Evolutionary conservation across 2,329 filamentous ascomycete genomes (phyloP), one percentile per base, ranked within the genome.

Genomic region (Diplodia corticola): DNA sequence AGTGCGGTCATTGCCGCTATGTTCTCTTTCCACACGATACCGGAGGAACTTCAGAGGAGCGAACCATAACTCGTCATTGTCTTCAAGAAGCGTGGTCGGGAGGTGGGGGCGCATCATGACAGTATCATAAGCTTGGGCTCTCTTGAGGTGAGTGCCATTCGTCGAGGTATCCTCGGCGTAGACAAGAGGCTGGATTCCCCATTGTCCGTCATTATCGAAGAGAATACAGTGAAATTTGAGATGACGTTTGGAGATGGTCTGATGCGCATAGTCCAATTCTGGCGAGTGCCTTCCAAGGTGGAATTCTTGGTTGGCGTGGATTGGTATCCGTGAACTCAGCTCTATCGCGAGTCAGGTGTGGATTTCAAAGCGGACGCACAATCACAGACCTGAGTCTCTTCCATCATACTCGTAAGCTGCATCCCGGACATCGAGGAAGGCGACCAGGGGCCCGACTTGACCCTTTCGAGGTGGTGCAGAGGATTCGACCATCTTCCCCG

Each of bases 151-250:
- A 6, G 80, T 80, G 6, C 79, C 74, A 67, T 83, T 83, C 40
- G 73, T 73, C 0, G 82, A 84, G 2, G 82, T 57, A 63, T 82
- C 78, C 46, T 80, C 77, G 15, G 76, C 77, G 69, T 84, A 84
- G 2, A 84, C 76, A 64, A 84, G 76, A 5, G 82, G 81, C 3
- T 77, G 71, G 12, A 82, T 75, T n/a, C 26, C 28, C 28, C 55
- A 59, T n/a, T 59, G n/a, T 12, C 37, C 55, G 26, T 20, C 37
- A n/a, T 35, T 74, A 37, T 81, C 81, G 66, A 80, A 84, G 1
- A 81, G 64, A 55, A 84, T 76, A 69, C 80, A 82, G 68, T 81
- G 80, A 50, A 84, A 73, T 24, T 76, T 76, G 17, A 84, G 69
- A 73, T 84, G 82, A 63, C 76, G 74, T 37, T 78, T 80, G 17